phyloP scores from a whole-genome alignment of 768 basidiomycete genomes.

The Lepiota subincarnata region DNA sequence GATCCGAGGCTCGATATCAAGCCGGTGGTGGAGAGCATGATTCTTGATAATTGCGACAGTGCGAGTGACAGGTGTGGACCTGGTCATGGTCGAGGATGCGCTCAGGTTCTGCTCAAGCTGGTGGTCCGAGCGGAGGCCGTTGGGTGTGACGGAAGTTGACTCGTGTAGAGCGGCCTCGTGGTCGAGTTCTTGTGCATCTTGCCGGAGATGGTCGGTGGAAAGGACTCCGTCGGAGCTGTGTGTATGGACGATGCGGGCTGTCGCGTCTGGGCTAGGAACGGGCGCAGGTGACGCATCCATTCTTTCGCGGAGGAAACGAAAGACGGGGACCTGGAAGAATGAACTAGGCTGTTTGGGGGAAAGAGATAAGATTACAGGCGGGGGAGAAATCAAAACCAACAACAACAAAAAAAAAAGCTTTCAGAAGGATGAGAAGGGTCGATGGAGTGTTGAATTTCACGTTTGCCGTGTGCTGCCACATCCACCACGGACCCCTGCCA shows the following conservation, averaged over 20 bases:
- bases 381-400: too few species aligned
- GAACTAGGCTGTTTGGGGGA: too few species aligned
- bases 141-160: background rate
- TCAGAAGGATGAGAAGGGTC: too few species aligned
- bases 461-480: background rate
- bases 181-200: background rate
- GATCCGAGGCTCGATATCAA: slow-evolving; percentile 78
- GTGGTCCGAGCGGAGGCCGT: background rate
- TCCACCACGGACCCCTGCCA: slow-evolving; percentile 5
- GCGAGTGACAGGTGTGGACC: slow-evolving; percentile 36
- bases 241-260: background rate
- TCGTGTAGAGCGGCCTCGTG: background rate
- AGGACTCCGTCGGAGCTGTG: background rate
- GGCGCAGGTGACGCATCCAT: background rate
- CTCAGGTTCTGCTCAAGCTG: background rate
- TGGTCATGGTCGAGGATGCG: slow-evolving; percentile 4
- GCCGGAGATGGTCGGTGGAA: background rate
- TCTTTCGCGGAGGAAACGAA: too few species aligned
- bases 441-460: too few species aligned
- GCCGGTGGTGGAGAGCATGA: slow-evolving; percentile 67
- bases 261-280: background rate
- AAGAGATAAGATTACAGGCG: too few species aligned
- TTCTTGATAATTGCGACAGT: slow-evolving; percentile 84
- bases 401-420: too few species aligned
- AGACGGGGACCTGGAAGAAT: too few species aligned